Evolutionary conservation across 495 filamentous ascomycete genomes (phyloP).

Genomic region (Neurospora sp.): DNA sequence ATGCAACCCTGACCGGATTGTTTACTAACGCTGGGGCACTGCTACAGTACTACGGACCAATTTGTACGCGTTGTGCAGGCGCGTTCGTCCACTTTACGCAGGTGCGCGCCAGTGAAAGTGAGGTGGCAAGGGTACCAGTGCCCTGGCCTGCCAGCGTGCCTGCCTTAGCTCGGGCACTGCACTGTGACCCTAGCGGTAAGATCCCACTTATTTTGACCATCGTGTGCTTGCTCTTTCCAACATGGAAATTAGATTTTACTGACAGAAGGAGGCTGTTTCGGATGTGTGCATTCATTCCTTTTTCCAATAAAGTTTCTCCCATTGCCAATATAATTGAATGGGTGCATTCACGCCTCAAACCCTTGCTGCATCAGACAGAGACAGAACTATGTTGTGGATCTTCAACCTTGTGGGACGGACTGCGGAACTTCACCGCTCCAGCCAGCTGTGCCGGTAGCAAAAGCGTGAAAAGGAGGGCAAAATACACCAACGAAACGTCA

Average conservation of each 20-base stretch:
- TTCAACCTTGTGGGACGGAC: not conserved
- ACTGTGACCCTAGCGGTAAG: not conserved
- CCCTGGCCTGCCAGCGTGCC: not conserved
- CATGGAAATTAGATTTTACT: not conserved
- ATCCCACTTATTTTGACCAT: not conserved
- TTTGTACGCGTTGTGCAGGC: not conserved
- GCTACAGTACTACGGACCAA: not conserved
- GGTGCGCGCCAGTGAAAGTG: not conserved
- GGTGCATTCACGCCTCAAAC: not conserved
- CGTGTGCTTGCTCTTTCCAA: not conserved
- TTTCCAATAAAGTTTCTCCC: not conserved
- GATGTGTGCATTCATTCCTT: not conserved
- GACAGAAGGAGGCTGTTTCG: not conserved
- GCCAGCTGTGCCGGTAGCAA: not conserved
- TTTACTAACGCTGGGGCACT: not conserved
- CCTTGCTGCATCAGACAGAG: not conserved
- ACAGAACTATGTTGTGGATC: not conserved
- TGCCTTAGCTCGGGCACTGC: not conserved
- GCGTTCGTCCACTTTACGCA: not conserved
- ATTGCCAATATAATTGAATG: not conserved
- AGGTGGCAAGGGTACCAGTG: not conserved
- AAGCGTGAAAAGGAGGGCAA: not conserved
- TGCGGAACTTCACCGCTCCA: not conserved
- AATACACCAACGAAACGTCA: not conserved
- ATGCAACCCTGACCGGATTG: not conserved